Percentiles rank a stretch among this genome's conserved stretches.
Evolutionary conservation across 2,329 filamentous ascomycete genomes (phyloP).

Genomic region (Blumeriella jaapii): DNA sequence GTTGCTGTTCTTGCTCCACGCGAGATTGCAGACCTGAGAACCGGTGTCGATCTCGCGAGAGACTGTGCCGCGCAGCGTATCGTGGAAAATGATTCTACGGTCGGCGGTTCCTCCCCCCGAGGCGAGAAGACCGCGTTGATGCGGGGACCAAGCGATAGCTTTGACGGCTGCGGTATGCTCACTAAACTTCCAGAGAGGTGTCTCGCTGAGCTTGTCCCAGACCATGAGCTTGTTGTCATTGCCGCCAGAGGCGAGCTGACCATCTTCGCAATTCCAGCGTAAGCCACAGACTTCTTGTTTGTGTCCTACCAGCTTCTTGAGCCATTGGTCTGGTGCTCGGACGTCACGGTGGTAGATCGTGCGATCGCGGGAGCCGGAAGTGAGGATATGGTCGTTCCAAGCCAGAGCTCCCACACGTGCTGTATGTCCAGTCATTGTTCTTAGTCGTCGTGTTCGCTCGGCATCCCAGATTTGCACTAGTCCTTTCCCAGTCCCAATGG

Average conservation of each 20-base stretch:
- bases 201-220: slow-evolving; percentile 92
- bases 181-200: slow-evolving; percentile 84
- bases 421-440: slow-evolving; percentile 95
- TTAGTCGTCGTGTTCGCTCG: slow-evolving; percentile 67
- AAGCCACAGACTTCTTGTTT: slow-evolving; percentile 97
- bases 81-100: slow-evolving; percentile 94
- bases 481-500: slow-evolving; percentile 89
- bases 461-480: slow-evolving; percentile 98
- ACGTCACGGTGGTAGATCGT: slow-evolving; percentile 94
- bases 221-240: slow-evolving; percentile 99
- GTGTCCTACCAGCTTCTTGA: slow-evolving; percentile 79
- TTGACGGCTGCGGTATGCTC: slow-evolving; percentile 96
- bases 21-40: slow-evolving; percentile 96
- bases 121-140: slow-evolving; percentile 87
- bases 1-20: slow-evolving; percentile 95
- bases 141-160: slow-evolving; percentile 94
- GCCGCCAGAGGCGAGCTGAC: slow-evolving; percentile 86
- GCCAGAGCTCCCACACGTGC: slow-evolving; percentile 86
- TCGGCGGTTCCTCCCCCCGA: slow-evolving; percentile 94
- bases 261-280: slow-evolving; percentile 94
- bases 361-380: slow-evolving; percentile 86
- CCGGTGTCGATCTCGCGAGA: slow-evolving; percentile 91
- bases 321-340: slow-evolving; percentile 79
- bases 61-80: slow-evolving; percentile 71
- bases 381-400: slow-evolving; percentile 97